Conservation (phyloP, 2,329 filamentous ascomycete genomes). For the Neonectria hederae region DNA sequence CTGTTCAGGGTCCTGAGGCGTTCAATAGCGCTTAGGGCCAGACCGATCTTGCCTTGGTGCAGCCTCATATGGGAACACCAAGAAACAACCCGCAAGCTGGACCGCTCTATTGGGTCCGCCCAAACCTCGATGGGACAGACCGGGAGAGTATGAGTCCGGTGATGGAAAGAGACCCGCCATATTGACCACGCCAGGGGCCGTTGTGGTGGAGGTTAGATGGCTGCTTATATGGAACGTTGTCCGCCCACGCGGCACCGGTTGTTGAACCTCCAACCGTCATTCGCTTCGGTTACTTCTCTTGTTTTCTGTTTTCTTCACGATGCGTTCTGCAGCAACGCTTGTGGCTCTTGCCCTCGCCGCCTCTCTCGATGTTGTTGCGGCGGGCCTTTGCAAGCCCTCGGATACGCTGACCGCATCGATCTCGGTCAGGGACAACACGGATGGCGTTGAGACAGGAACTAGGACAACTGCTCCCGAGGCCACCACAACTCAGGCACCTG, state of each 20-base stretch:
- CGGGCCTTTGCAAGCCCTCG: conserved; percentile 27
- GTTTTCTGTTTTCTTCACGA: conserved; percentile 16
- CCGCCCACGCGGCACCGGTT: not conserved
- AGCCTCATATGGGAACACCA: not conserved
- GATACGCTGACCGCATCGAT: not conserved
- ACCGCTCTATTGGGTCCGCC: not conserved
- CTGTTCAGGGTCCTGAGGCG: not conserved
- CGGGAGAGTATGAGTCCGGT: not conserved
- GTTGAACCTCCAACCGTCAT: not conserved
- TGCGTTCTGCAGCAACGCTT: conserved; percentile 28
- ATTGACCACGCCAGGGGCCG: not conserved
- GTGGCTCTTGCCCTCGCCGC: conserved; percentile 22
- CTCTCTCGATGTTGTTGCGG: conserved; percentile 9
- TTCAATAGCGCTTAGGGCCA: conserved; percentile 21
- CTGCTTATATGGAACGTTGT: not conserved
- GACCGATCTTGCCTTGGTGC: conserved; percentile 12
- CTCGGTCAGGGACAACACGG: not conserved
- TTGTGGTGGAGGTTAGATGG: not conserved
- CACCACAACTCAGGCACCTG: conserved; percentile 20
- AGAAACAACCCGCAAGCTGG: not conserved
- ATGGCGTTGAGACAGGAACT: conserved; percentile 5
- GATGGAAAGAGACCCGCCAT: not conserved
- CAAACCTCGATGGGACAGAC: not conserved
- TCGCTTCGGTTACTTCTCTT: conserved; percentile 8
- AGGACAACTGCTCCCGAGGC: not conserved